A percentile compares a stretch with the other conserved stretches of the same genome.
Evolutionary conservation across 345 rosid genomes (phyloP).

Genomic region (Moricandia arvensis): DNA sequence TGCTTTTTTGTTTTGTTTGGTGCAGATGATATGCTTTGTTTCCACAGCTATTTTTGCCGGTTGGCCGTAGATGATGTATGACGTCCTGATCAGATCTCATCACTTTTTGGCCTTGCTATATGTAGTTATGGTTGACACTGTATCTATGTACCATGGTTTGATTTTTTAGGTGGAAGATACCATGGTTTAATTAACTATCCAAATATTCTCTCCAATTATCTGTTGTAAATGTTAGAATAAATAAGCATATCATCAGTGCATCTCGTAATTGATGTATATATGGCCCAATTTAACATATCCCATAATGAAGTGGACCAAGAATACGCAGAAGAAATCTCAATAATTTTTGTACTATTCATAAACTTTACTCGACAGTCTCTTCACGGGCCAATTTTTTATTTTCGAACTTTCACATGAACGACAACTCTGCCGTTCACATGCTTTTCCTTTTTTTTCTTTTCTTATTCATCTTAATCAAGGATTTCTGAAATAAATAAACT

Average conservation of each 20-base stretch:
- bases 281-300: conserved; percentile 24
- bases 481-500: no score
- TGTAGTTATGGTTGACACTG: neutral
- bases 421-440: conserved; percentile 41
- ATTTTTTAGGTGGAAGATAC: neutral
- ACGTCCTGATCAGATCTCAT: neutral
- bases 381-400: conserved; percentile 31
- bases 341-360: conserved; percentile 28
- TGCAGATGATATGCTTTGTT: no score
- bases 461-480: conserved; percentile 19
- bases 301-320: conserved; percentile 40
- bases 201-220: neutral
- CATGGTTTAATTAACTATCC: neutral
- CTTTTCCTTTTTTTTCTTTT: conserved; percentile 26
- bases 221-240: conserved; percentile 8
- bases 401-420: conserved; percentile 31
- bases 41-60: neutral
- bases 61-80: neutral
- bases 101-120: neutral
- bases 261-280: conserved; percentile 6
- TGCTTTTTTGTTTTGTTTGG: no score
- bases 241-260: neutral
- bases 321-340: conserved; percentile 27
- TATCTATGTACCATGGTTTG: neutral
- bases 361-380: conserved; percentile 31